phyloP scores from a whole-genome alignment of 331 rosid genomes.

The Acacia pycnantha region DNA sequence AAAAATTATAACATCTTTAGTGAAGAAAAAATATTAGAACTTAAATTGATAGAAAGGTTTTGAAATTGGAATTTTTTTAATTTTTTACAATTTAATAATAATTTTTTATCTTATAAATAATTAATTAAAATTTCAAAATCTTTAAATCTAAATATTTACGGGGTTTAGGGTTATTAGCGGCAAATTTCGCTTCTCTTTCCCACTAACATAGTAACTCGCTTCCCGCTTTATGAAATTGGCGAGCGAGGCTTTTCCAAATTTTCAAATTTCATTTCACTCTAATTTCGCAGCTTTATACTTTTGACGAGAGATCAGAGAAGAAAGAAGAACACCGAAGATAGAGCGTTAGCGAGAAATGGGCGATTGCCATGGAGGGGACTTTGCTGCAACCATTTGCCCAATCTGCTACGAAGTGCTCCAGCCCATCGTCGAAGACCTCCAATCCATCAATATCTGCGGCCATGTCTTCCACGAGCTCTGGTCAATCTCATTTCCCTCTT shows the following conservation, averaged over 20 bases:
- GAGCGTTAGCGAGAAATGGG: conserved; percentile 35
- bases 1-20: background rate
- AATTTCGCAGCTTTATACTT: conserved; percentile 2
- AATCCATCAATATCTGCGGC: conserved; percentile 78
- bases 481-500: conserved; percentile 29
- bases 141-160: background rate
- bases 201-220: background rate
- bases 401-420: conserved; percentile 90
- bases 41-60: background rate
- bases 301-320: background rate
- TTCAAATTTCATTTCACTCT: conserved; percentile 21
- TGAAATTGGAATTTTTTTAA: background rate
- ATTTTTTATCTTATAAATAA: background rate
- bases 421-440: conserved; percentile 80
- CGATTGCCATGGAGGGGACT: conserved; percentile 29
- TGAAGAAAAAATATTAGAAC: background rate
- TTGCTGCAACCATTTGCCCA: conserved; percentile 70
- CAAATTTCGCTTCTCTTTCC: background rate
- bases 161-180: background rate
- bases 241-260: conserved; percentile 12
- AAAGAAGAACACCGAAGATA: background rate
- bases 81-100: background rate
- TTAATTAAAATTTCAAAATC: background rate
- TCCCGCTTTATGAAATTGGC: conserved; percentile 32
- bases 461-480: conserved; percentile 98